A percentile compares a stretch with the other conserved stretches of the same genome.
phyloP scores from a whole-genome alignment of 208 protist species.

The Acanthamoeba sp. region DNA sequence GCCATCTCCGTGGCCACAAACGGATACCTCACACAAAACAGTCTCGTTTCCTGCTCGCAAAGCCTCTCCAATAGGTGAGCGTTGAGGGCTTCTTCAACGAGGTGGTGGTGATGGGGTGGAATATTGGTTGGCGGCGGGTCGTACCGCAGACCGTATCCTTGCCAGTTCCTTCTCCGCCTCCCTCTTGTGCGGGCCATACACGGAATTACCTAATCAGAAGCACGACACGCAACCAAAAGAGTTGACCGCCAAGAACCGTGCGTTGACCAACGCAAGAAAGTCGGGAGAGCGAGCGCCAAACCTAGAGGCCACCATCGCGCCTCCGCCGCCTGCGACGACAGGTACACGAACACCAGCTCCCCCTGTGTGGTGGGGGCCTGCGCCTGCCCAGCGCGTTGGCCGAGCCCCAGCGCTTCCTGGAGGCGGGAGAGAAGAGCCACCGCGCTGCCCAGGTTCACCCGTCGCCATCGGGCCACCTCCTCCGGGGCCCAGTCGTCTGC shows the following conservation, averaged over 20 bases:
- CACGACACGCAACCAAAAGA: not conserved
- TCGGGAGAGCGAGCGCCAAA: not conserved
- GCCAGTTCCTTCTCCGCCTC: not conserved
- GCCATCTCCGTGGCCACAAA: constrained; percentile 36
- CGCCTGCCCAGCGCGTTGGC: not conserved
- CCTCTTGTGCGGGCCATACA: not conserved
- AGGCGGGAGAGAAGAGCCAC: not conserved
- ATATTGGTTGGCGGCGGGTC: no score
- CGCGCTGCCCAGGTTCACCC: not conserved
- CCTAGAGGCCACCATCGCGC: not conserved
- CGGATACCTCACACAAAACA: not conserved
- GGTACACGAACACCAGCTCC: not conserved
- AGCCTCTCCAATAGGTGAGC: no score
- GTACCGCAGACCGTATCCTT: not conserved
- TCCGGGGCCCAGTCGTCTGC: not conserved
- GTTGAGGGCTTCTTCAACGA: no score
- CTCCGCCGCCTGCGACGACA: constrained; percentile 1
- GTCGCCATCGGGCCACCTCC: not conserved
- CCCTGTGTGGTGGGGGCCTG: not conserved
- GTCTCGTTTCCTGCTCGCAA: not conserved
- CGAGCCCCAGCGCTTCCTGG: not conserved
- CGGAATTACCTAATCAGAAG: not conserved
- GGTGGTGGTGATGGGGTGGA: no score
- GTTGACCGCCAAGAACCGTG: no score
- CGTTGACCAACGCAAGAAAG: not conserved